These are phyloP conservation scores for Erysimum cheiranthoides DNA, from an alignment of 345 rosid genomes.

Conservation along the genomic window DNA sequence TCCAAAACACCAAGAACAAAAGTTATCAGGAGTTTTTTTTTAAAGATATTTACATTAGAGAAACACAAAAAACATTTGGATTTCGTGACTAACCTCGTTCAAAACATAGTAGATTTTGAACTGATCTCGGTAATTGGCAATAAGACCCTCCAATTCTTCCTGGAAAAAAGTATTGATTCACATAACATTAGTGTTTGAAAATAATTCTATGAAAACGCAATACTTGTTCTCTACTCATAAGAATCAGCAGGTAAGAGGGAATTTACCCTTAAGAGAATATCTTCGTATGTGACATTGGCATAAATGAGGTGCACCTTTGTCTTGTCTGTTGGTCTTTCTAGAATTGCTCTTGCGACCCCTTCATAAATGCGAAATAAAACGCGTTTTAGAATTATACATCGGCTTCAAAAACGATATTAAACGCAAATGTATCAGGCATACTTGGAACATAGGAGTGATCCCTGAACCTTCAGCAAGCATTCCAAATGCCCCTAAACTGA, in stretches of 20 bases:
- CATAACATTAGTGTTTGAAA: background rate
- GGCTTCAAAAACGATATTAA: background rate
- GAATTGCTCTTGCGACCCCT: slow-evolving; percentile 95
- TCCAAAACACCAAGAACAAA: background rate
- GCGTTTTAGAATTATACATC: background rate
- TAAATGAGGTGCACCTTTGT: slow-evolving; percentile 88
- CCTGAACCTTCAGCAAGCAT: slow-evolving; percentile 99
- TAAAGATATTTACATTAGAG: background rate
- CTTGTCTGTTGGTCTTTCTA: slow-evolving; percentile 85
- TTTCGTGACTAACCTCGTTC: slow-evolving; percentile 73
- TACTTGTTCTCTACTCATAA: background rate
- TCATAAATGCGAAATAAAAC: background rate
- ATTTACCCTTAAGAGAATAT: slow-evolving; percentile 90
- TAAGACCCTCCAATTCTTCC: slow-evolving; percentile 88
- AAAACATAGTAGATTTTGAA: slow-evolving; percentile 81
- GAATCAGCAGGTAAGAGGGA: slow-evolving; percentile 13
- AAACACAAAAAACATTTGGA: background rate
- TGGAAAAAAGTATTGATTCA: slow-evolving; percentile 38
- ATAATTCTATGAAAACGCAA: background rate
- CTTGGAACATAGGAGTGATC: slow-evolving; percentile 99
- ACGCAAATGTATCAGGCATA: slow-evolving; percentile 37
- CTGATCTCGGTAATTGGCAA: slow-evolving; percentile 63
- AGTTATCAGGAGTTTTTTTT: background rate
- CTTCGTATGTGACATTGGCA: slow-evolving; percentile 86
- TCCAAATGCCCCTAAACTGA: slow-evolving; percentile 90